Conservation (phyloP, 2,329 filamentous ascomycete genomes). For the Coleophoma crateriformis region DNA sequence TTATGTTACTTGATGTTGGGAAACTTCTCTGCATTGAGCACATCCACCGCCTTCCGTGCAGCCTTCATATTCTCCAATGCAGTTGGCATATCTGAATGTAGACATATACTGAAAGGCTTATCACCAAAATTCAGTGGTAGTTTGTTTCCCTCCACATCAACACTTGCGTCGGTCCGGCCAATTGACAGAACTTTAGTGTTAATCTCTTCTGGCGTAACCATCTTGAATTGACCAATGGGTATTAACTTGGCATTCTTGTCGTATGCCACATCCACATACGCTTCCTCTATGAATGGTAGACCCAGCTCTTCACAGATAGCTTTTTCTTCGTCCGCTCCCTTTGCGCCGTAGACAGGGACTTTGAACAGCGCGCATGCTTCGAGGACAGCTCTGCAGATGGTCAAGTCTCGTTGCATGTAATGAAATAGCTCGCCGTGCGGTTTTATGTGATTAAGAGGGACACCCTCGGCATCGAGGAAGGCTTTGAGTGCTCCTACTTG, state of each 20-base stretch:
- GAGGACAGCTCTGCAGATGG: constrained; percentile 1
- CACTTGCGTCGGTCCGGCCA: constrained; percentile 10
- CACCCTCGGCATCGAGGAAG: neutral
- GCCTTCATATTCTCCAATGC: constrained; percentile 21
- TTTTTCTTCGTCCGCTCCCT: constrained; percentile 2
- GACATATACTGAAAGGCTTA: constrained; percentile 22
- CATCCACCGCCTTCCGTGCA: constrained; percentile 17
- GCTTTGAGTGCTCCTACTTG: constrained; percentile 3
- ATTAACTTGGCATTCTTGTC: constrained; percentile 14
- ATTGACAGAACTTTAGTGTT: constrained; percentile 12
- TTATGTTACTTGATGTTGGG: neutral
- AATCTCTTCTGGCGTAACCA: constrained; percentile 15
- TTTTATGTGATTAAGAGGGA: constrained; percentile 5
- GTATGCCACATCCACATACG: constrained; percentile 9
- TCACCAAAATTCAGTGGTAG: constrained; percentile 18
- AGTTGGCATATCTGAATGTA: constrained; percentile 25
- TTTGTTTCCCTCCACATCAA: constrained; percentile 8
- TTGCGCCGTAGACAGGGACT: constrained; percentile 1
- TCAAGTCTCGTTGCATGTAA: constrained; percentile 4
- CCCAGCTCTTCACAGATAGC: constrained; percentile 3
- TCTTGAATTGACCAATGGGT: constrained; percentile 12
- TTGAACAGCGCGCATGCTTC: constrained; percentile 3
- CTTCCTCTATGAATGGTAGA: constrained; percentile 2
- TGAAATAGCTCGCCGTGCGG: constrained; percentile 4
- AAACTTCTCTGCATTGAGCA: constrained; percentile 16